phyloP scores from a whole-genome alignment of 2,329 filamentous ascomycete species.

The Pseudogymnoascus verrucosus region DNA sequence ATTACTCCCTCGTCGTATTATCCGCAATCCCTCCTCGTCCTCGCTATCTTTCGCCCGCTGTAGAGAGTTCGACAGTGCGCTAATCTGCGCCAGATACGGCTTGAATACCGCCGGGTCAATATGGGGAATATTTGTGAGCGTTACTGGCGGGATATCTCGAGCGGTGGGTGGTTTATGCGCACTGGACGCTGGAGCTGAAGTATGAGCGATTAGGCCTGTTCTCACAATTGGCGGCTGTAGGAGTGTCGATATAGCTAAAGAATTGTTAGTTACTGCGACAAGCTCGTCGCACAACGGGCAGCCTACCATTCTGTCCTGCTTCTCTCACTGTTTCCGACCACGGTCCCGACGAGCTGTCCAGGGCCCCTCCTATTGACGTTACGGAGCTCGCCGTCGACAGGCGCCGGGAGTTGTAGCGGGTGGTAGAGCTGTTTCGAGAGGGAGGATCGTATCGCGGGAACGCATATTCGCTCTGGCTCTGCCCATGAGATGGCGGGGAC shows the following conservation, averaged over 20 bases:
- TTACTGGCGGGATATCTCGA: slow-evolving; percentile 86
- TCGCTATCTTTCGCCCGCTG: slow-evolving; percentile 73
- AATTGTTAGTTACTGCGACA: slow-evolving; percentile 14
- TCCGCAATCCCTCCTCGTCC: slow-evolving; percentile 46
- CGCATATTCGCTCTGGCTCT: slow-evolving; percentile 37
- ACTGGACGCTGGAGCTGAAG: slow-evolving; percentile 58
- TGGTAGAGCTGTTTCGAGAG: slow-evolving; percentile 33
- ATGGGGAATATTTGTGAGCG: slow-evolving; percentile 78
- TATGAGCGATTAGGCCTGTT: slow-evolving; percentile 76
- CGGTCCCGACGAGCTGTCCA: slow-evolving; percentile 59
- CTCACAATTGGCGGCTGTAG: slow-evolving; percentile 83
- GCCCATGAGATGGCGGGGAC: slow-evolving; percentile 27
- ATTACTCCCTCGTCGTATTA: slow-evolving; percentile 25
- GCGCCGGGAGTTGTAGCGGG: slow-evolving; percentile 49
- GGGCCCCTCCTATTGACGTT: slow-evolving; percentile 73
- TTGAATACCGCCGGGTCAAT: slow-evolving; percentile 75
- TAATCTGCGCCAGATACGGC: slow-evolving; percentile 77
- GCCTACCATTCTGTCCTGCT: slow-evolving; percentile 72
- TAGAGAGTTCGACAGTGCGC: slow-evolving; percentile 80
- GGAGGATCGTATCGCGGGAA: slow-evolving; percentile 50
- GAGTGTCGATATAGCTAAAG: slow-evolving; percentile 79
- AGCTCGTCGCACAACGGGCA: slow-evolving; percentile 9
- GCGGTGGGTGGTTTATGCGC: slow-evolving; percentile 76
- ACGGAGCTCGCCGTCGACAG: slow-evolving; percentile 83
- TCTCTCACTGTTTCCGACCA: slow-evolving; percentile 57